Conservation (phyloP, 345 rosid species). For the Erucastrum elatum region DNA sequence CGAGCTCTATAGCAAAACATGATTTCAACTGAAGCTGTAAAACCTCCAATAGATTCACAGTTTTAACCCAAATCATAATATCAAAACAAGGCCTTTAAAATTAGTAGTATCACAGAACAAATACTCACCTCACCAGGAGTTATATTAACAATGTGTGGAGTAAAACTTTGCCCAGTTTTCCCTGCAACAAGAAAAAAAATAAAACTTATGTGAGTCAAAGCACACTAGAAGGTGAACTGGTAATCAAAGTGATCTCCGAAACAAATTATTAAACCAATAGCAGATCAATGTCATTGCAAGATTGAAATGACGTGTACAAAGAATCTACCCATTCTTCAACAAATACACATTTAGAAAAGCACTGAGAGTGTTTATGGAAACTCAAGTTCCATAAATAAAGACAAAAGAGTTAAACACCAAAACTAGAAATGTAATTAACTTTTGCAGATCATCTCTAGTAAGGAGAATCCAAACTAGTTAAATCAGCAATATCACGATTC, state of each 20-base stretch:
- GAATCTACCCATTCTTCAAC: neutral
- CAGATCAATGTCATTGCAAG: neutral
- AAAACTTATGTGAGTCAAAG: neutral
- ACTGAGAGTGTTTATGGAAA: constrained; percentile 5
- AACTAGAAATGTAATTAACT: neutral
- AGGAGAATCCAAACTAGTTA: neutral
- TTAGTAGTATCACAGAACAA: neutral
- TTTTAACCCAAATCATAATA: neutral
- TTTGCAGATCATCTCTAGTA: neutral
- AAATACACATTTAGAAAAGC: neutral
- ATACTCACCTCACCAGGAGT: constrained; percentile 79
- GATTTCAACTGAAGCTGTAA: too few relatives aligned
- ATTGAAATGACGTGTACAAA: neutral
- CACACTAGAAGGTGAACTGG: neutral
- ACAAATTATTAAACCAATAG: neutral
- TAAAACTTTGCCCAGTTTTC: constrained; percentile 70
- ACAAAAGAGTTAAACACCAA: neutral
- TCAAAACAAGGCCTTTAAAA: neutral
- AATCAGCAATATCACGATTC: neutral
- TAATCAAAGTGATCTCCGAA: neutral
- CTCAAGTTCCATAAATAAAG: neutral
- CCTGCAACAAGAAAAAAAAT: constrained; percentile 46
- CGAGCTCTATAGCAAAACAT: neutral
- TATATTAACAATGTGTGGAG: constrained; percentile 70
- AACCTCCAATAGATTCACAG: neutral